Conservation (phyloP, 1,284 basidiomycete genomes). For the Microbotryomycetes sp. region DNA sequence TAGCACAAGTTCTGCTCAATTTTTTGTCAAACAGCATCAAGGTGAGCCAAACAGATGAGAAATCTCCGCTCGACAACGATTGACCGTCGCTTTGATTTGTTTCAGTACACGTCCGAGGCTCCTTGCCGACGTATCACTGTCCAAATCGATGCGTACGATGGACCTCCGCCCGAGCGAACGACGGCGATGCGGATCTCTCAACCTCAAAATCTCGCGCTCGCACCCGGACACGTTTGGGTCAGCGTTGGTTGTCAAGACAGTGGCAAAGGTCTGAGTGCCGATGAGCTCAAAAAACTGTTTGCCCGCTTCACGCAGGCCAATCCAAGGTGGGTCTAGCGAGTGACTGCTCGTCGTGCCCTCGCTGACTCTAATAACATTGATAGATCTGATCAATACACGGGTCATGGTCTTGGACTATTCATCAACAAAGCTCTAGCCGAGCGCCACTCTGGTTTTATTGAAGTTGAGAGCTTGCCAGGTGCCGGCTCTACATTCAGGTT, state of each 20-base stretch:
- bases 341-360: too few relatives aligned
- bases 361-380: too few relatives aligned
- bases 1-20: conserved; percentile 35
- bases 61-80: too few relatives aligned
- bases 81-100: too few relatives aligned
- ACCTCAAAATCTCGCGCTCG: conserved; percentile 5
- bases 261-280: conserved; percentile 31
- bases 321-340: neutral
- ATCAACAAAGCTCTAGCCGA: conserved; percentile 33
- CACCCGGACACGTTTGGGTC: conserved; percentile 18
- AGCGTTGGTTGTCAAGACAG: conserved; percentile 25
- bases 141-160: conserved; percentile 8
- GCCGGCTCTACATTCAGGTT: conserved; percentile 30
- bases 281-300: conserved; percentile 29
- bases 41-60: too few relatives aligned
- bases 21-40: conserved; percentile 33
- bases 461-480: conserved; percentile 19
- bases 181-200: conserved; percentile 17
- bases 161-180: neutral
- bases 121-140: conserved; percentile 9
- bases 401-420: conserved; percentile 31
- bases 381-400: conserved; percentile 28
- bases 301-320: conserved; percentile 10
- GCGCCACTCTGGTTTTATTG: conserved; percentile 33
- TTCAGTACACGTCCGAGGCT: conserved; percentile 19